A percentile compares a stretch with the other conserved stretches of the same genome.
These are phyloP conservation scores for Suhomyces taliae DNA, from an alignment of 1,139 yeast species.

Conservation along the genomic window DNA sequence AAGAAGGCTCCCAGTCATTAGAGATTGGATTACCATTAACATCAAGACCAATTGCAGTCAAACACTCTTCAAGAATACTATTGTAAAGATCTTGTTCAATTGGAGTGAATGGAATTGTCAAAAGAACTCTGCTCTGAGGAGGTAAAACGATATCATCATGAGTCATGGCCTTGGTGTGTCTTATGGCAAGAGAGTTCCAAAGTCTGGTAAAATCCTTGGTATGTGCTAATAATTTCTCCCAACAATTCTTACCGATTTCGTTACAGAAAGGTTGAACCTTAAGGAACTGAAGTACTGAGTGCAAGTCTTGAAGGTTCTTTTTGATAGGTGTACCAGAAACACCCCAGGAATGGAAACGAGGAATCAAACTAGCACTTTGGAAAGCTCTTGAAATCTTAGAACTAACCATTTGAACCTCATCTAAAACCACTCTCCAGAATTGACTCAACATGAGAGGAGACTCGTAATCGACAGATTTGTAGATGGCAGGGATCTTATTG, in stretches of 20 bases:
- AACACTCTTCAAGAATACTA: constrained; percentile 58
- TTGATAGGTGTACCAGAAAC: constrained; percentile 93
- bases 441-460: constrained; percentile 84
- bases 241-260: constrained; percentile 38
- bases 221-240: constrained; percentile 30
- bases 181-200: constrained; percentile 53
- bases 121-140: constrained; percentile 64
- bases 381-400: constrained; percentile 74
- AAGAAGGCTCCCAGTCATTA: constrained; percentile 53
- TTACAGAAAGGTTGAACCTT: constrained; percentile 62
- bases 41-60: constrained; percentile 61
- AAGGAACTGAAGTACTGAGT: constrained; percentile 67
- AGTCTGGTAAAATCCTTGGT: constrained; percentile 46
- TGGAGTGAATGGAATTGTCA: constrained; percentile 73
- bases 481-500: constrained; percentile 27
- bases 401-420: constrained; percentile 93
- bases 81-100: constrained; percentile 83
- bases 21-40: constrained; percentile 54
- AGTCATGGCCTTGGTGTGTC: constrained; percentile 87
- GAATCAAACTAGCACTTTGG: constrained; percentile 73
- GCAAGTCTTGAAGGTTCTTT: constrained; percentile 63
- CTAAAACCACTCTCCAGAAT: constrained; percentile 86
- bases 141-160: constrained; percentile 76
- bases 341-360: constrained; percentile 92
- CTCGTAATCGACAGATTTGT: constrained; percentile 51